Percentiles rank a stretch among this genome's conserved stretches.
phyloP scores from a whole-genome alignment of 768 basidiomycete species.

The Pholiota microspora region DNA sequence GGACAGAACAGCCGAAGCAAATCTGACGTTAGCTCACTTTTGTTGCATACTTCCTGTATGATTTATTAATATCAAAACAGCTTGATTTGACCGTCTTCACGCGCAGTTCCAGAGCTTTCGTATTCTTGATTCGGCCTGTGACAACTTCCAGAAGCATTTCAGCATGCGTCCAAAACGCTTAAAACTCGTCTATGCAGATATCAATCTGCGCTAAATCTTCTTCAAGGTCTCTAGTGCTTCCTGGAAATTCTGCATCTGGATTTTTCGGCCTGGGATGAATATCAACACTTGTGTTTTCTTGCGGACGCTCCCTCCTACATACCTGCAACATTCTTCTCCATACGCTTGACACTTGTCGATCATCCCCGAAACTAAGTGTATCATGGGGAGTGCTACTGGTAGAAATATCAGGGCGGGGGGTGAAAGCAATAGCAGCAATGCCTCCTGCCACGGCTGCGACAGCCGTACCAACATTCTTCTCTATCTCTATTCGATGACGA shows the following conservation, averaged over 20 bases:
- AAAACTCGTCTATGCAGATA: conserved; percentile 9
- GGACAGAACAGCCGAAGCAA: too few species aligned
- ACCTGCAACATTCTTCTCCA: background rate
- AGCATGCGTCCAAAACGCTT: conserved; percentile 10
- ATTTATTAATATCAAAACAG: background rate
- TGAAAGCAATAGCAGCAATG: background rate
- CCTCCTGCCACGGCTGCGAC: conserved; percentile 3
- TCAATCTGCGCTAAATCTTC: conserved; percentile 7
- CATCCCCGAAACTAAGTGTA: background rate
- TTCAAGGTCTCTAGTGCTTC: background rate
- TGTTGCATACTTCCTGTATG: conserved; percentile 1
- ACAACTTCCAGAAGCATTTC: conserved; percentile 10
- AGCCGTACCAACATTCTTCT: background rate
- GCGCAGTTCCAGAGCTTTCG: background rate
- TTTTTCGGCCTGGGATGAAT: background rate
- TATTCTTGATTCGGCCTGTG: conserved; percentile 2
- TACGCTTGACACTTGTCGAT: background rate
- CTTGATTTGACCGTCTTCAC: conserved; percentile 4
- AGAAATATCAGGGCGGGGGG: conserved; percentile 6
- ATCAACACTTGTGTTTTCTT: background rate
- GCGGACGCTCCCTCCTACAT: background rate
- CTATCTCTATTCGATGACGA: too few species aligned
- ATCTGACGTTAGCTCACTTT: background rate
- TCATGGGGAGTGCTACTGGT: conserved; percentile 8
- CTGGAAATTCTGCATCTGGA: background rate